phyloP scores from a whole-genome alignment of 139 green algal genomes.

The Axilococcus clingmanii region DNA sequence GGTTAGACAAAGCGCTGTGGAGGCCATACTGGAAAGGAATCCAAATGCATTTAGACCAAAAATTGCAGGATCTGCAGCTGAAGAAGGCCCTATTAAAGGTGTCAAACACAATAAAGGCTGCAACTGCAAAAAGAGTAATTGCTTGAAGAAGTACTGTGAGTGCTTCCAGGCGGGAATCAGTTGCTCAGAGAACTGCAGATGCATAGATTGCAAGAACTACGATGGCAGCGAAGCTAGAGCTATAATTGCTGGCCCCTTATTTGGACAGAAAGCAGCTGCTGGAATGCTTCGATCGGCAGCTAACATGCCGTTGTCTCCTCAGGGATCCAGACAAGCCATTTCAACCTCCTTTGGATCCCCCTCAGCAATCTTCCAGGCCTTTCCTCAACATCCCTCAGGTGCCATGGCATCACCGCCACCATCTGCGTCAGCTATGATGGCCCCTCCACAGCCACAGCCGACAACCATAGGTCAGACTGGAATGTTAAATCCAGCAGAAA shows the following conservation, averaged over 20 bases:
- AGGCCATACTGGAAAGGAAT: constrained; percentile 80
- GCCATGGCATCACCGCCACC: no score
- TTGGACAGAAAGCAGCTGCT: no score
- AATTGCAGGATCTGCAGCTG: constrained; percentile 45
- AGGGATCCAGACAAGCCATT: no score
- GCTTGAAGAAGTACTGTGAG: constrained; percentile 65
- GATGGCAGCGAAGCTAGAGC: constrained; percentile 31
- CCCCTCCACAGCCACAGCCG: no score
- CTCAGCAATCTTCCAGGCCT: no score
- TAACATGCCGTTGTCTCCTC: no score
- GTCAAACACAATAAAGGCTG: constrained; percentile 75
- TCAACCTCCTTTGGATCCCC: no score
- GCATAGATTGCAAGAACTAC: constrained; percentile 81
- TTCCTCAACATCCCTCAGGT: no score
- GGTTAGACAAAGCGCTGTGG: constrained; percentile 62
- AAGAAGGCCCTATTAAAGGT: neutral
- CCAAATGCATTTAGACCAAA: constrained; percentile 85
- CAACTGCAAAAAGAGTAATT: constrained; percentile 82
- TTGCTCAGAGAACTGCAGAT: constrained; percentile 81
- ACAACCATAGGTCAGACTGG: no score
- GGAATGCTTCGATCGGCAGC: constrained; percentile 6
- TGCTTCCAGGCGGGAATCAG: constrained; percentile 65
- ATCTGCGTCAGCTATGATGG: no score
- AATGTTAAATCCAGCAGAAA: no score
- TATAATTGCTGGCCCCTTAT: neutral